Percentiles rank a stretch among this genome's conserved stretches.
phyloP scores from a whole-genome alignment of 768 basidiomycete species.

The Suillus variegatus region DNA sequence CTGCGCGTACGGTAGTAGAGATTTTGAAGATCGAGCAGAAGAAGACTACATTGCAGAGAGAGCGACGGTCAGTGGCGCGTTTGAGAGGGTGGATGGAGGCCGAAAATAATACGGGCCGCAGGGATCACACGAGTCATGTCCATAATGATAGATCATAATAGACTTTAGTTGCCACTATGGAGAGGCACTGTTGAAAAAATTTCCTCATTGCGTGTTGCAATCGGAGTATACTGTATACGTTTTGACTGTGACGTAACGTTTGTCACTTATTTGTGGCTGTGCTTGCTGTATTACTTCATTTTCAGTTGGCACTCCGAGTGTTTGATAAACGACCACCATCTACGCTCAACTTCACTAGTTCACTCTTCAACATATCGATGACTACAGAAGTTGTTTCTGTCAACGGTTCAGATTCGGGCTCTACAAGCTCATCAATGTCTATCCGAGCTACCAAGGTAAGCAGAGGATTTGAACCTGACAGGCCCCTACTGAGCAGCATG shows the following conservation, averaged over 20 bases:
- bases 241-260: too few relatives aligned
- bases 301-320: not conserved
- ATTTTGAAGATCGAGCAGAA: conserved; percentile 50
- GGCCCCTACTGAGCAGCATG: not conserved
- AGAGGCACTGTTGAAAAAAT: not conserved
- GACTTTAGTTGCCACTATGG: not conserved
- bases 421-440: conserved; percentile 17
- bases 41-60: conserved; percentile 7
- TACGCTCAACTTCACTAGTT: not conserved
- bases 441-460: conserved; percentile 47
- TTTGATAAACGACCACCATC: not conserved
- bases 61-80: not conserved
- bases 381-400: not conserved
- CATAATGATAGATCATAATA: conserved; percentile 3
- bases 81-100: not conserved
- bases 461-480: not conserved
- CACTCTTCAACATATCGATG: not conserved
- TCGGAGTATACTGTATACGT: too few relatives aligned
- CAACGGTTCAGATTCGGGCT: conserved; percentile 17
- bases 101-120: not conserved
- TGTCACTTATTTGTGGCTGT: not conserved
- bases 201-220: too few relatives aligned
- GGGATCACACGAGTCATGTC: not conserved
- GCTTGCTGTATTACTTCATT: not conserved
- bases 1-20: conserved; percentile 53